A percentile compares a stretch with the other conserved stretches of the same genome.
Evolutionary conservation across 495 filamentous ascomycete species (phyloP).

Genomic region (Penicillium ucsense): DNA sequence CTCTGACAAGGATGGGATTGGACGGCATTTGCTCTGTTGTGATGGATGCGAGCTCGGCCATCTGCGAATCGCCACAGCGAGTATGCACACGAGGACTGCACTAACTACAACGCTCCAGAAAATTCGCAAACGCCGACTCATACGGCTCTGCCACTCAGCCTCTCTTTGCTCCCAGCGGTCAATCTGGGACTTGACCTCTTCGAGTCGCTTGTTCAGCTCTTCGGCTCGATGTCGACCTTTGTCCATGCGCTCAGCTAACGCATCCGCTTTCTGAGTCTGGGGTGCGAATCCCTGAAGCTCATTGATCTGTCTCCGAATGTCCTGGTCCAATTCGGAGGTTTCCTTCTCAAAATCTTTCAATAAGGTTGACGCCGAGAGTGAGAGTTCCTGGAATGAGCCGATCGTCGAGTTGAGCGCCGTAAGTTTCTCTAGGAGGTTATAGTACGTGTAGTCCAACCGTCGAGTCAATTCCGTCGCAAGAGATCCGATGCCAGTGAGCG

Average conservation of each 20-base stretch:
- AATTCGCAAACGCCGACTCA: constrained; percentile 49
- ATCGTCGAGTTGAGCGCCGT: constrained; percentile 59
- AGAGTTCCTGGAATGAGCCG: constrained; percentile 57
- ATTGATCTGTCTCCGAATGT: constrained; percentile 56
- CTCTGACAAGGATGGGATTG: background rate
- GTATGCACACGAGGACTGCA: constrained; percentile 26
- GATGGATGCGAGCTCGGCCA: constrained; percentile 9
- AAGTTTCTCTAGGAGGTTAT: constrained; percentile 71
- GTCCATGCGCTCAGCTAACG: constrained; percentile 56
- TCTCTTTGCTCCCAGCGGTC: constrained; percentile 65
- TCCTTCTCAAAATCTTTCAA: constrained; percentile 54
- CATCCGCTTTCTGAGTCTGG: constrained; percentile 57
- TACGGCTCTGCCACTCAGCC: constrained; percentile 60
- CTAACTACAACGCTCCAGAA: constrained; percentile 46
- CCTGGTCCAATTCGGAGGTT: constrained; percentile 46
- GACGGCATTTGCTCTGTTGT: background rate
- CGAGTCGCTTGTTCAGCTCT: constrained; percentile 55
- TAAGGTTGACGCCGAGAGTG: constrained; percentile 49
- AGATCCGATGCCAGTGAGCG: constrained; percentile 28
- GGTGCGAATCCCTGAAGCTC: constrained; percentile 58
- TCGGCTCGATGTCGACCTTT: constrained; percentile 53
- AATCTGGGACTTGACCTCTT: constrained; percentile 52
- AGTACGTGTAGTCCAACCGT: constrained; percentile 79
- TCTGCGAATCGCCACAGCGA: constrained; percentile 34
- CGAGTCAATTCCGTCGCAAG: constrained; percentile 50